Evolutionary conservation across 805 yeast genomes (phyloP), one percentile per base, ranked within the genome.

Genomic region (Metschnikowia noctiluminum): DNA sequence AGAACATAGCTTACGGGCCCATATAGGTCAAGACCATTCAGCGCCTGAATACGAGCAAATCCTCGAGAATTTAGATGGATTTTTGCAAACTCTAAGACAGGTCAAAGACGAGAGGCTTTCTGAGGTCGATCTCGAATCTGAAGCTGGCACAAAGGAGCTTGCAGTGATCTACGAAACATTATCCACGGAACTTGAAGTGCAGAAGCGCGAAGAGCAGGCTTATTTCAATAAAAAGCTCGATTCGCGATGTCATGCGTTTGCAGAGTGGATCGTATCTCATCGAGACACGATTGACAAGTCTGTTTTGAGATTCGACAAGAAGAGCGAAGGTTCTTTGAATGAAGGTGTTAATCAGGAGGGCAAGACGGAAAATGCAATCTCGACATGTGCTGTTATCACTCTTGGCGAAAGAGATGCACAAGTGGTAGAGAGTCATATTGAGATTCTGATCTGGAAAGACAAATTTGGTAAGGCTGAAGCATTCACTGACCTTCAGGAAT

Each of bases 1-100:
- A 1, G 78, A 78, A 43, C 82, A 78, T 53, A 62, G 77, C 6
- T 56, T 84, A 28, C 64, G 74, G 6, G 76, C 73, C 31, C 43
- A 57, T 41, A 53, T 46, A 32, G 41, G 42, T 14, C 50, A 46
- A 30, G 35, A 38, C 14, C 35, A 35, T 12, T 30, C 27, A 3
- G 41, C 61, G 7, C 57, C 59, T 44, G 48, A 60, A 2, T 47
- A 55, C 35, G 64, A 57, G 1, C 50, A 48, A 4, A 21, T 56
- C 2, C 44, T 67, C 13, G 41, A 26, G 8, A 28, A 52, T 8
- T 55, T 56, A 28, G 63, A 61, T 6, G 41, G 28, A 3, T 66
- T 69, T 42, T 39, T 61, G 6, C 48, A 49, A 3, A 37, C 46
- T 2, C 43, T 71, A 14, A 37, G 47, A 1, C 21, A 42, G n/a